Evolutionary conservation across 257 asterid genomes (phyloP), one percentile per base, ranked within the genome.

Genomic region (Nicotiana knightiana): DNA sequence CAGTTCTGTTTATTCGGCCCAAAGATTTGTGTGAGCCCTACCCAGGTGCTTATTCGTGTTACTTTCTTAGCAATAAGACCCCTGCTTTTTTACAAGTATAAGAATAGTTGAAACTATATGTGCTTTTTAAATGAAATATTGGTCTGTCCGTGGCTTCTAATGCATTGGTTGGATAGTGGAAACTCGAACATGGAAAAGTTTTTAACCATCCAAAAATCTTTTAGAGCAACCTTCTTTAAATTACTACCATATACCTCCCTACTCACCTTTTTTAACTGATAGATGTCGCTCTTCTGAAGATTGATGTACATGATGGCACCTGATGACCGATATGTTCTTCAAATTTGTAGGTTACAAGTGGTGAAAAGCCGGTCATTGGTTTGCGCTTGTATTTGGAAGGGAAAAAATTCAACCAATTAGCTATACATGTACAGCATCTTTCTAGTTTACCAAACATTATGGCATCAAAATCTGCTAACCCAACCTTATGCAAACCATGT

Each of bases 381-480:
- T 87, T 96, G 85, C 97, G 99, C 48, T 88, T 96, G 26, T 96
- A 90, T 77, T 84, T 96, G 83, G 99, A 96, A 91, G 99, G 98
- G 73, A 93, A 90, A 86, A 94, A 91, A 81, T 91, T 94, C 90
- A 94, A 96, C 83, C 88, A 94, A 48, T 77, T 96, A 82, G 99
- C 99, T 35, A 81, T 96, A 82, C 99, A 96, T 17, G 94, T 92
- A 39, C 94, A 94, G 51, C 99, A 96, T 82, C 95, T 96, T n/a
- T 92, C 99, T 12, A 96, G 94, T 82, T 92, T 88, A 28, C 98
- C 99, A 15, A 93, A 87, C 26, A 90, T 87, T 55, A 91, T 96
- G 93, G 55, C 90, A 70, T 81, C 82, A 17, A 67, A 79, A 85
- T 76, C 89, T 46, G 54, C 88, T 18, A 88, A 85, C 71, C 82